Conservation (phyloP, 805 yeast genomes). For the Metschnikowia chrysomelidarum region DNA sequence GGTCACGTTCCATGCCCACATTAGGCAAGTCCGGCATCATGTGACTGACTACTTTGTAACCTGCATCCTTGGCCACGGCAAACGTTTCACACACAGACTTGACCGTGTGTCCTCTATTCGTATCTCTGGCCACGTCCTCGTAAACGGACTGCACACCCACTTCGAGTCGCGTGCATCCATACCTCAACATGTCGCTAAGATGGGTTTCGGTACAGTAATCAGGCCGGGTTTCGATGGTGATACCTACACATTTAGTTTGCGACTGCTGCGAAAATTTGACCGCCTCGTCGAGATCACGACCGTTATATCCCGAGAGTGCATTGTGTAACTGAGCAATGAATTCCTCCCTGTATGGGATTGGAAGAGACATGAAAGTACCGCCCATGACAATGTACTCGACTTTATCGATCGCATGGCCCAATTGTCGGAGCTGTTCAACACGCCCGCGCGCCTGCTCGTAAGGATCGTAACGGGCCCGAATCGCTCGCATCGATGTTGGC, state of each 20-base stretch:
- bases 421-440: conserved; percentile 89
- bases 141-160: conserved; percentile 96
- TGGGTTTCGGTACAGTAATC: conserved; percentile 97
- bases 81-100: conserved; percentile 95
- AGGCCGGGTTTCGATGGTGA: conserved; percentile 97
- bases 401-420: conserved; percentile 95
- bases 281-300: conserved; percentile 86
- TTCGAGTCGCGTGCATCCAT: conserved; percentile 95
- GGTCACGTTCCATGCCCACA: conserved; percentile 97
- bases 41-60: conserved; percentile 95
- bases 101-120: conserved; percentile 97
- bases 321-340: conserved; percentile 90
- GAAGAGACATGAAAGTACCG: conserved; percentile 96
- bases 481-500: conserved; percentile 99
- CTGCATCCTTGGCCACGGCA: conserved; percentile 95
- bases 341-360: conserved; percentile 82
- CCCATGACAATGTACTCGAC: conserved; percentile 99
- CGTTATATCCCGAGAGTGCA: conserved; percentile 90
- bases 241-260: conserved; percentile 95
- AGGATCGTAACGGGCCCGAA: conserved; percentile 96
- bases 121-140: conserved; percentile 97
- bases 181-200: conserved; percentile 89
- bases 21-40: conserved; percentile 99
- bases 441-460: conserved; percentile 98
- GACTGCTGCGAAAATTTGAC: conserved; percentile 89